Conservation (phyloP, 208 protist genomes). For the Leishmania aethiopica region DNA sequence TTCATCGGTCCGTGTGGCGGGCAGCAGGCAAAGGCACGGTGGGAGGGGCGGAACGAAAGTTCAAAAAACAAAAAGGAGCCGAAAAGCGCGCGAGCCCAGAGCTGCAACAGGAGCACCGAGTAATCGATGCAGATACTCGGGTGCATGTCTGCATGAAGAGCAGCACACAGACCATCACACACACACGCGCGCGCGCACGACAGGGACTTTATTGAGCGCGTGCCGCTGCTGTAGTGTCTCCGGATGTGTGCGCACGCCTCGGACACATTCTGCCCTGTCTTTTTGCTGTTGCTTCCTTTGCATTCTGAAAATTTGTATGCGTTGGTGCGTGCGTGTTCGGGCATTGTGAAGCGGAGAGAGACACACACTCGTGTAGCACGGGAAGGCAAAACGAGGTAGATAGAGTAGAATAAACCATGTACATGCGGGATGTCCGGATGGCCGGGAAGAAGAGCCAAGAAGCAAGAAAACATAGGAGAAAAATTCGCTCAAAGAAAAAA, state of each 20-base stretch:
- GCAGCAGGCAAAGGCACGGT: neutral
- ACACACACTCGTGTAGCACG: neutral
- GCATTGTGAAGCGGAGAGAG: neutral
- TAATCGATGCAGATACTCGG: neutral
- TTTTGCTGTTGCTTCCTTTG: neutral
- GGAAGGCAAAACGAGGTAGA: slow-evolving; percentile 1
- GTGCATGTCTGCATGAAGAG: neutral
- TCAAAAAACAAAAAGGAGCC: too few species aligned
- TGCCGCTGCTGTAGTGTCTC: neutral
- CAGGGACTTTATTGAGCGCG: neutral
- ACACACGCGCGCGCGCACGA: neutral
- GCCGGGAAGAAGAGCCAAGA: neutral
- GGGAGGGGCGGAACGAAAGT: neutral
- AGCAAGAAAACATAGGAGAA: neutral
- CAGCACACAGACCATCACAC: neutral
- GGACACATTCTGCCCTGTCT: neutral
- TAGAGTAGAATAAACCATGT: slow-evolving; percentile 8
- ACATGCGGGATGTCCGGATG: neutral
- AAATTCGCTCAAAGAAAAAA: neutral
- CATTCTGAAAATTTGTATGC: neutral
- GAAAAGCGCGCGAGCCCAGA: neutral
- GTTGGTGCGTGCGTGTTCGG: neutral
- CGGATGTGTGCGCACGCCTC: neutral
- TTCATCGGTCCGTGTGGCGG: neutral
- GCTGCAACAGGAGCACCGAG: neutral